phyloP scores from a whole-genome alignment of 331 rosid species.

The Dryas integrifolia region DNA sequence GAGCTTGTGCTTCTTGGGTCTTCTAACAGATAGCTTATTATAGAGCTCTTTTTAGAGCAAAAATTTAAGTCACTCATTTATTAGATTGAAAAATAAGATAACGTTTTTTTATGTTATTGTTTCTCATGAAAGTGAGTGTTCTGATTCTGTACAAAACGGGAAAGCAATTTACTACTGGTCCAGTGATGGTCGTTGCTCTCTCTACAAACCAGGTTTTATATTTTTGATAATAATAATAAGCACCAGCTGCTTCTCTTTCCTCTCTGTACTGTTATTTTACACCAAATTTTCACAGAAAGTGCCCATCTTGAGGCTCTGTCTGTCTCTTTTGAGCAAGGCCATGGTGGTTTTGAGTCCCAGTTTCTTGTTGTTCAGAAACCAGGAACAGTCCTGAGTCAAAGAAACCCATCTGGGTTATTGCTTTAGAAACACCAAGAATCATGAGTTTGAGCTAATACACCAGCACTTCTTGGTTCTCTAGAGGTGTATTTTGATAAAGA shows the following conservation, averaged over 20 bases:
- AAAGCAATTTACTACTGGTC: constrained; percentile 1
- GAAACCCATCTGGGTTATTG: constrained; percentile 15
- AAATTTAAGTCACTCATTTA: not conserved
- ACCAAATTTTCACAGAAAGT: not conserved
- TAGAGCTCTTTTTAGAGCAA: not conserved
- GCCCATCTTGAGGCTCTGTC: constrained; percentile 16
- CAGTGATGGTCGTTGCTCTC: not conserved
- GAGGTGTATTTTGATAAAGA: constrained; percentile 1
- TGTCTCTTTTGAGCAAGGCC: constrained; percentile 8
- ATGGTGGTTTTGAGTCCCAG: constrained; percentile 12
- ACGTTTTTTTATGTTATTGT: not conserved
- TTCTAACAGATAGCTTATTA: not conserved
- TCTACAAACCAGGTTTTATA: not conserved
- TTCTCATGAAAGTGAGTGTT: constrained; percentile 25
- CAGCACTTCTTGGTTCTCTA: not conserved
- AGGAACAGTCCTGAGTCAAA: constrained; percentile 4
- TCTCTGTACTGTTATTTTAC: not conserved
- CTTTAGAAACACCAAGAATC: constrained; percentile 17
- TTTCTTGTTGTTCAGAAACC: constrained; percentile 13
- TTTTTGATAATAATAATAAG: constrained; percentile 1
- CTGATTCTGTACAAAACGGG: constrained; percentile 16
- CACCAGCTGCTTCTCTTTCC: constrained; percentile 16
- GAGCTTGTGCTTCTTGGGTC: constrained; percentile 1
- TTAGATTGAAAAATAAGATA: constrained; percentile 1
- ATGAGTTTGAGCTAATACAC: constrained; percentile 10